These are phyloP conservation scores for Melanopsichium pennsylvanicum DNA, from an alignment of 1,284 basidiomycete genomes.

Conservation along the genomic window DNA sequence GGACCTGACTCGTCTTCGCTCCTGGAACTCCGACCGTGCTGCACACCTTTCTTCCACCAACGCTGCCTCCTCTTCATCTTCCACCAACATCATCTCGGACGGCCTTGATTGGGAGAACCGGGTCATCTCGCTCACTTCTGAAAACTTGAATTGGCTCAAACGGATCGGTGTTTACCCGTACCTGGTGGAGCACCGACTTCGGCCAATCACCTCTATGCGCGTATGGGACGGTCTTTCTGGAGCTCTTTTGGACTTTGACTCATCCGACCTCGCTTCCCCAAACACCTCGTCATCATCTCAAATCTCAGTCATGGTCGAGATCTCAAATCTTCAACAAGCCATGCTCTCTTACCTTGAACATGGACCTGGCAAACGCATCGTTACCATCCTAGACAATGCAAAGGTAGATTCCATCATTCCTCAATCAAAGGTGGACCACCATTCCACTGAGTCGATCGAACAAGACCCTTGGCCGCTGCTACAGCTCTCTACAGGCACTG, in stretches of 20 bases:
- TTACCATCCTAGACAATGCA: constrained; percentile 73
- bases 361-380: constrained; percentile 33
- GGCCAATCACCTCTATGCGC: constrained; percentile 55
- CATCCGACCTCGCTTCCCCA: constrained; percentile 15
- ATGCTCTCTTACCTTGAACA: constrained; percentile 53
- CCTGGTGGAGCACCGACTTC: constrained; percentile 46
- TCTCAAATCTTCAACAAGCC: constrained; percentile 63
- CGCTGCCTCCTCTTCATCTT: constrained; percentile 4
- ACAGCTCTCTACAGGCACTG: constrained; percentile 4
- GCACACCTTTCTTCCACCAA: constrained; percentile 3
- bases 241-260: constrained; percentile 59
- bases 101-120: constrained; percentile 61
- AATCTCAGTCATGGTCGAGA: constrained; percentile 62
- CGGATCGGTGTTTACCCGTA: constrained; percentile 52
- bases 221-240: constrained; percentile 64
- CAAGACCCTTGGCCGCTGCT: constrained; percentile 54
- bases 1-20: constrained; percentile 40
- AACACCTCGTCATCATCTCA: constrained; percentile 13
- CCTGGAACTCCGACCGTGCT: constrained; percentile 39
- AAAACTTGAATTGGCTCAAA: constrained; percentile 60
- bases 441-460: constrained; percentile 61
- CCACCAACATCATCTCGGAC: constrained; percentile 23
- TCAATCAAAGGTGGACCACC: constrained; percentile 14
- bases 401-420: constrained; percentile 74
- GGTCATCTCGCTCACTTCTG: constrained; percentile 59